Base-by-base conservation (phyloP, 148 eudicot genomes). In the Amaranthus hypochondriacus region DNA sequence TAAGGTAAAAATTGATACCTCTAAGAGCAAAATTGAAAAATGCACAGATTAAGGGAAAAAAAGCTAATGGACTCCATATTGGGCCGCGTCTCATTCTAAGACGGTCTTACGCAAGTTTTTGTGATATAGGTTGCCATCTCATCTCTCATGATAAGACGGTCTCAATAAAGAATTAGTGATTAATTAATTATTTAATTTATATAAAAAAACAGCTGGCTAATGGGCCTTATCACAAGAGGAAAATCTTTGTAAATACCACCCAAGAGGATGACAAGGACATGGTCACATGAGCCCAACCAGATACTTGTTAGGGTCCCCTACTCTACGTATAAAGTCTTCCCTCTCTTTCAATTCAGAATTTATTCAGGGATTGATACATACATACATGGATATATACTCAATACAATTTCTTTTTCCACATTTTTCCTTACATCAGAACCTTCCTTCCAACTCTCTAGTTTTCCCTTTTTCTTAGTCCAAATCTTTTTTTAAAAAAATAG, bases 211-310 rank as follows among this genome's bases (percentile, higher is more conserved):
- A 67, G 70, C 70, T 67, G 70, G 70, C 56, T 48, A 14, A 8
- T 50, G 56, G 70, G 70, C 56, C 70, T 49, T n/a, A 66, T 48
- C 46, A 21, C 6, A 7, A 60, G 66, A 43, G 66, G 39, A 50
- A 67, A 67, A 67, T 48, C 54, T 48, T 66, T 48, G 69, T 67
- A 67, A 67, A 67, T 67, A 67, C 53, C 70, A 67, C 70, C 70
- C 70, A 67, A 67, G n/a, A 43, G 70, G n/a, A 67, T 67, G 70
- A 67, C 56, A 67, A 4, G 11, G 70, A 67, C 70, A 46, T 67
- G 70, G 44, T 67, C 70, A 67, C 70, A 67, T 67, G 70, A 67
- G 70, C 70, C 70, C 70, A 67, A 67, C 70, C 70, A 67, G 70
- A 50, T 67, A 67, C 70, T 49, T 67, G 70, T 49, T 67, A 56